Conservation (phyloP, 2,329 filamentous ascomycete genomes). For the Fusarium sp. region DNA sequence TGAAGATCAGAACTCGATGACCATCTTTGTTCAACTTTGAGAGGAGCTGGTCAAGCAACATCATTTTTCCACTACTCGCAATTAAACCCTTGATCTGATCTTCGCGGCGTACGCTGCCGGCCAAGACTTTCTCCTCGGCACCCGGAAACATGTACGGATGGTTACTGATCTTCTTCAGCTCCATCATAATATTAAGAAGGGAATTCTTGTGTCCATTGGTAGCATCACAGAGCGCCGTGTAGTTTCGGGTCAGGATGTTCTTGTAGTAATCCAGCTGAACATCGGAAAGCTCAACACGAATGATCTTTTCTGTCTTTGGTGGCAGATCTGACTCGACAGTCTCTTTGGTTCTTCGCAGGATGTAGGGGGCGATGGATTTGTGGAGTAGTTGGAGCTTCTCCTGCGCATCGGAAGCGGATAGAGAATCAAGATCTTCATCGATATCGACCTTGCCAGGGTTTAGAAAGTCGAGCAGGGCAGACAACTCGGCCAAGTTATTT, state of each 20-base stretch:
- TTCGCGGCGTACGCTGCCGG: slow-evolving; percentile 84
- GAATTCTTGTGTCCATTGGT: slow-evolving; percentile 94
- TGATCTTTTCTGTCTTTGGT: slow-evolving; percentile 98
- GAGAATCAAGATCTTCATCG: slow-evolving; percentile 88
- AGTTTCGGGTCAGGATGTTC: slow-evolving; percentile 97
- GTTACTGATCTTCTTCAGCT: slow-evolving; percentile 98
- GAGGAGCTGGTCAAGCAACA: slow-evolving; percentile 95
- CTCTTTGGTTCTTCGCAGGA: slow-evolving; percentile 95
- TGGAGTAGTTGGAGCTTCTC: slow-evolving; percentile 90
- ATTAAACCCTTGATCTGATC: slow-evolving; percentile 94
- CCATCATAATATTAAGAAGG: slow-evolving; percentile 98
- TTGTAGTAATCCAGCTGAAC: slow-evolving; percentile 99
- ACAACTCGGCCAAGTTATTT: slow-evolving; percentile 94
- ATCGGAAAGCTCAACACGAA: slow-evolving; percentile 96
- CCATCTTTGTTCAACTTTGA: slow-evolving; percentile 94
- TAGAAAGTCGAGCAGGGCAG: slow-evolving; percentile 93
- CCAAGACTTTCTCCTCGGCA: slow-evolving; percentile 90
- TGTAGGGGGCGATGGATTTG: slow-evolving; percentile 90
- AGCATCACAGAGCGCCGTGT: slow-evolving; percentile 92
- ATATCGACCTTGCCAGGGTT: slow-evolving; percentile 95
- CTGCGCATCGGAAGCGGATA: slow-evolving; percentile 85
- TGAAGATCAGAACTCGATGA: slow-evolving; percentile 97
- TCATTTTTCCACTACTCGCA: slow-evolving; percentile 99
- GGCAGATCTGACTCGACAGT: slow-evolving; percentile 97
- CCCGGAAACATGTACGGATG: slow-evolving; percentile 98